These are phyloP conservation scores for Venturia carpophila DNA, from an alignment of 2,329 filamentous ascomycete species.

Conservation along the genomic window DNA sequence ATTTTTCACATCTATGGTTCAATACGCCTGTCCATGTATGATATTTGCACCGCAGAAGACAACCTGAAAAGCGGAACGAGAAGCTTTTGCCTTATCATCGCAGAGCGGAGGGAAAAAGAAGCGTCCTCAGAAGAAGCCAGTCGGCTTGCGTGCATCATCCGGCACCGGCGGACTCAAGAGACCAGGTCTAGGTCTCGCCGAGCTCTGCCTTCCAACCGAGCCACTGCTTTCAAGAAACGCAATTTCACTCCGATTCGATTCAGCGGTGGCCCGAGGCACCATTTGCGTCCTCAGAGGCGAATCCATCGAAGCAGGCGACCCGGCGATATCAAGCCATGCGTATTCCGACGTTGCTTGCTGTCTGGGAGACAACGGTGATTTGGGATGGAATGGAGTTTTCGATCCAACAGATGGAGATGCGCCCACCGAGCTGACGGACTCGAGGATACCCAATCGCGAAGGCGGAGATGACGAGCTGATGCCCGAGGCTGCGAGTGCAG, in stretches of 20 bases:
- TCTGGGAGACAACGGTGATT: background rate
- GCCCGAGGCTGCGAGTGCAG: background rate
- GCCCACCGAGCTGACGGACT: background rate
- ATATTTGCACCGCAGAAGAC: background rate
- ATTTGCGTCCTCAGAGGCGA: background rate
- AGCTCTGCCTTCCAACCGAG: background rate
- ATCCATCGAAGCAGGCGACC: background rate
- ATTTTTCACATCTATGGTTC: too few species aligned
- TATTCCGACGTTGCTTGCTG: background rate
- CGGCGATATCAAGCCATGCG: conserved; percentile 7
- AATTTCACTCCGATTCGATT: conserved; percentile 4
- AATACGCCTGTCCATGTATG: background rate
- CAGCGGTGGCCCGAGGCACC: background rate
- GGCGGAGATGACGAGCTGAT: background rate
- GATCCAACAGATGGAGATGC: background rate
- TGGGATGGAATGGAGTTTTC: background rate
- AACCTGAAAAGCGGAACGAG: too few species aligned
- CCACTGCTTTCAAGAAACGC: conserved; percentile 12
- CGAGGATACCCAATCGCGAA: background rate
- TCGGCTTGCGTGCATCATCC: background rate
- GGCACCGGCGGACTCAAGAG: background rate
- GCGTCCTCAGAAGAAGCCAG: conserved; percentile 1
- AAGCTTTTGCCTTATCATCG: background rate
- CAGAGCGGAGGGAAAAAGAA: background rate
- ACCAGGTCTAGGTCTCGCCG: background rate